Percentiles rank a stretch among this genome's conserved stretches.
These are phyloP conservation scores for Eleusine coracana DNA, from an alignment of 176 grass and related monocot genomes.

Conservation along the genomic window DNA sequence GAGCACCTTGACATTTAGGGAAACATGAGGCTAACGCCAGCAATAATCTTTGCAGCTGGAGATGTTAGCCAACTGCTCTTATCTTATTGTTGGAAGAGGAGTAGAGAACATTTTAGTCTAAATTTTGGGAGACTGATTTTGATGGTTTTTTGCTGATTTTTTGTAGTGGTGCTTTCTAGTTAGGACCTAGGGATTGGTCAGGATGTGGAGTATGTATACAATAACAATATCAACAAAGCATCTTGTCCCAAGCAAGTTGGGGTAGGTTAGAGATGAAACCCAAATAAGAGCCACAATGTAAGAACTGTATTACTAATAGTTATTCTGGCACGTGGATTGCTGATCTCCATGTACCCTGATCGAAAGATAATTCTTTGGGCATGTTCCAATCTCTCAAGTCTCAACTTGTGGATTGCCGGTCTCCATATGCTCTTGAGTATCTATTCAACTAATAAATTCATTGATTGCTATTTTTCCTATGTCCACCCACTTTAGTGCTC, in stretches of 20 bases:
- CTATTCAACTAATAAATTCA: neutral
- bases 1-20: slow-evolving; percentile 11
- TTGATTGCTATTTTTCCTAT: neutral
- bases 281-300: neutral
- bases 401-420: neutral
- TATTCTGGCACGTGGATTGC: neutral
- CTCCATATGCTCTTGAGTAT: neutral
- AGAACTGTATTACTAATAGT: neutral
- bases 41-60: slow-evolving; percentile 34
- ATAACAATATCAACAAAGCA: neutral
- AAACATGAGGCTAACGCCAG: neutral
- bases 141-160: slow-evolving; percentile 22
- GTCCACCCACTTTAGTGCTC: neutral
- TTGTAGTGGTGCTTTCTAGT: slow-evolving; percentile 17
- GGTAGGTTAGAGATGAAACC: neutral
- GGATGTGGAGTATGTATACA: neutral
- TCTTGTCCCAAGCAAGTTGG: neutral
- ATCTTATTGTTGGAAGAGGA: neutral
- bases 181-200: neutral
- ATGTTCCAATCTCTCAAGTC: no score
- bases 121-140: slow-evolving; percentile 8
- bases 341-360: neutral
- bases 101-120: neutral
- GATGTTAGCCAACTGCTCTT: slow-evolving; percentile 1
- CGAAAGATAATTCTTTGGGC: neutral